A percentile compares a stretch with the other conserved stretches of the same genome.
Evolutionary conservation across 306 rosid species (phyloP).

Genomic region (Clitoria ternatea): DNA sequence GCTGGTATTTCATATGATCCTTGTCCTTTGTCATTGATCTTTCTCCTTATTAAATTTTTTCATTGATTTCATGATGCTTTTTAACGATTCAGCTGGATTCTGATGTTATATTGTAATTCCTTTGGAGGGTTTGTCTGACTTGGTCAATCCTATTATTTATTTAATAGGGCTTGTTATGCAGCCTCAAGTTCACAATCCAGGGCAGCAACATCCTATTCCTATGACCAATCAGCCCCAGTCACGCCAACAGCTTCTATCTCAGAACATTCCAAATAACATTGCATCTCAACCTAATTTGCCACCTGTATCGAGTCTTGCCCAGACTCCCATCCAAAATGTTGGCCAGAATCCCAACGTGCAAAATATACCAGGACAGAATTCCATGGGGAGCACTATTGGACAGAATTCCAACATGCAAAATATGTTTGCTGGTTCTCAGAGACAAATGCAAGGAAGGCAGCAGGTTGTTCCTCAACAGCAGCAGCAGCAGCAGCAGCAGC

Average conservation of each 20-base stretch:
- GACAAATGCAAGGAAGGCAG: slow-evolving; percentile 86
- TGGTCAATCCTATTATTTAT: slow-evolving; percentile 3
- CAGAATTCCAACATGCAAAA: slow-evolving; percentile 70
- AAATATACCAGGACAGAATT: slow-evolving; percentile 59
- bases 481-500: slow-evolving; percentile 80
- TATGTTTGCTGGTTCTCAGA: slow-evolving; percentile 65
- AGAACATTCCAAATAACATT: slow-evolving; percentile 65
- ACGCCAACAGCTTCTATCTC: slow-evolving; percentile 74
- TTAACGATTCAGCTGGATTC: slow-evolving; percentile 25
- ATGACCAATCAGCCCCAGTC: slow-evolving; percentile 58
- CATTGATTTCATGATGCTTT: slow-evolving; percentile 5
- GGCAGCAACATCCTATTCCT: slow-evolving; percentile 57
- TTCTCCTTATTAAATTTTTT: background rate
- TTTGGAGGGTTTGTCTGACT: background rate
- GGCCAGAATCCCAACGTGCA: slow-evolving; percentile 75
- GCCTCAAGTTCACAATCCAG: slow-evolving; percentile 64
- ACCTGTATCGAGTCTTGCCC: slow-evolving; percentile 49
- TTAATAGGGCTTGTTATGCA: slow-evolving; percentile 57
- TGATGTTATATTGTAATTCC: background rate
- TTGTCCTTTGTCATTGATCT: background rate
- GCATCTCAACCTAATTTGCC: slow-evolving; percentile 54
- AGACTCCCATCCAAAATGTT: slow-evolving; percentile 59
- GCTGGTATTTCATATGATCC: slow-evolving; percentile 3
- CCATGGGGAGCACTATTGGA: slow-evolving; percentile 63
- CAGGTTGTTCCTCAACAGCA: slow-evolving; percentile 67